phyloP scores from a whole-genome alignment of 257 asterid genomes.

The Gentiana straminea region DNA sequence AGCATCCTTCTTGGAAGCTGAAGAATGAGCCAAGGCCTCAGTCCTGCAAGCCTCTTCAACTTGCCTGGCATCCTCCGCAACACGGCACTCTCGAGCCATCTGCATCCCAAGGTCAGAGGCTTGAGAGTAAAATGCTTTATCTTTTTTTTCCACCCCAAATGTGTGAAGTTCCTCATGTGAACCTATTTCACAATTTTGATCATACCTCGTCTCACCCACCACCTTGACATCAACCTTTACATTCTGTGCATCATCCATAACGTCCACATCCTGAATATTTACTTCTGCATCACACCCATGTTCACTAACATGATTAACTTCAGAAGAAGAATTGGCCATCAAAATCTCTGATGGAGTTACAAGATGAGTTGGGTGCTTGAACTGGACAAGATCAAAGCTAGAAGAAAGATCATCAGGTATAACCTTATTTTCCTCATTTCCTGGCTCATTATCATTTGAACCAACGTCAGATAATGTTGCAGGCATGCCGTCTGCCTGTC shows the following conservation, averaged over 20 bases:
- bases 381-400: conserved; percentile 48
- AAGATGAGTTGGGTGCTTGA: conserved; percentile 95
- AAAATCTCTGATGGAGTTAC: conserved; percentile 93
- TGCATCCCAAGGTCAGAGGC: conserved; percentile 77
- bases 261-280: conserved; percentile 53
- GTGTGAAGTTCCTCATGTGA: conserved; percentile 43
- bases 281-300: conserved; percentile 45
- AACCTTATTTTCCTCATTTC: conserved; percentile 38
- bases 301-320: conserved; percentile 43
- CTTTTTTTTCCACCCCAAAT: conserved; percentile 55
- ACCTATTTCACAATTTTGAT: conserved; percentile 44
- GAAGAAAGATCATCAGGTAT: conserved; percentile 51
- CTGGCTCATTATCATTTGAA: conserved; percentile 41
- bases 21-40: conserved; percentile 32
- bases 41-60: conserved; percentile 37
- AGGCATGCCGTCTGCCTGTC: conserved; percentile 45
- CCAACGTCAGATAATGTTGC: conserved; percentile 50
- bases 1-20: conserved; percentile 37
- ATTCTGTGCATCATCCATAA: conserved; percentile 46
- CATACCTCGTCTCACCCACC: conserved; percentile 55
- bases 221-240: conserved; percentile 71
- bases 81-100: conserved; percentile 66
- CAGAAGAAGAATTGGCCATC: conserved; percentile 75
- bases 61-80: conserved; percentile 54
- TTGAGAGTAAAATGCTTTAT: conserved; percentile 72